These are phyloP conservation scores for Wallemia mellicola DNA, from an alignment of 1,284 basidiomycete species.

Conservation along the genomic window DNA sequence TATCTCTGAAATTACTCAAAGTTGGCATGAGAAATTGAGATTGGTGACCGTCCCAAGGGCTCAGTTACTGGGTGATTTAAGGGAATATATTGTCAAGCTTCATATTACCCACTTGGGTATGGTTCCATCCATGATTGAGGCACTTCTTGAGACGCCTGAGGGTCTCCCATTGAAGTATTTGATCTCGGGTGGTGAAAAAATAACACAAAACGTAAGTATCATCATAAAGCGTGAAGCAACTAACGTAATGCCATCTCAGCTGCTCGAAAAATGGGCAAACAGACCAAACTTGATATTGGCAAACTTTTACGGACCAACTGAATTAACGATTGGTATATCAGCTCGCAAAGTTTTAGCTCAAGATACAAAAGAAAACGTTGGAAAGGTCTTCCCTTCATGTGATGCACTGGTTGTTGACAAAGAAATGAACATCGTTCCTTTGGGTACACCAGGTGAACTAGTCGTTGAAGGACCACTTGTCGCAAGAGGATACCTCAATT, in stretches of 20 bases:
- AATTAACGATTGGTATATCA: conserved; percentile 25
- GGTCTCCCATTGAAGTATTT: conserved; percentile 20
- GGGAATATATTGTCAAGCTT: conserved; percentile 19
- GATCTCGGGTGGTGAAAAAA: conserved; percentile 25
- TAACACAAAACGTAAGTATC: conserved; percentile 24
- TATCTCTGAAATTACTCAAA: conserved; percentile 20
- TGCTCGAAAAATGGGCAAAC: conserved; percentile 24
- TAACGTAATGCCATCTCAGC: too few relatives aligned
- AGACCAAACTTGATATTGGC: conserved; percentile 21
- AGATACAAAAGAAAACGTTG: conserved; percentile 22
- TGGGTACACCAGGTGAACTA: conserved; percentile 23
- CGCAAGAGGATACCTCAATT: conserved; percentile 23
- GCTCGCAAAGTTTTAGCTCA: conserved; percentile 19
- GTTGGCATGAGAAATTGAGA: conserved; percentile 21
- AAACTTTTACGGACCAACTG: conserved; percentile 24
- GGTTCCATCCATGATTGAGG: conserved; percentile 26
- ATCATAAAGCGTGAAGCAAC: too few relatives aligned
- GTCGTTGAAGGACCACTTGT: conserved; percentile 25
- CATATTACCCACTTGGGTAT: conserved; percentile 24
- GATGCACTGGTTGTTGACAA: conserved; percentile 18
- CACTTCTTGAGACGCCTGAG: conserved; percentile 19
- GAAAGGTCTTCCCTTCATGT: conserved; percentile 17
- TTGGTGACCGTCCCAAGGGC: conserved; percentile 20
- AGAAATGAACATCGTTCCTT: conserved; percentile 18
- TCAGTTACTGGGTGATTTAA: conserved; percentile 22